Base-by-base conservation (phyloP, 495 filamentous ascomycete species). In the Astrocystis sublimbata region DNA sequence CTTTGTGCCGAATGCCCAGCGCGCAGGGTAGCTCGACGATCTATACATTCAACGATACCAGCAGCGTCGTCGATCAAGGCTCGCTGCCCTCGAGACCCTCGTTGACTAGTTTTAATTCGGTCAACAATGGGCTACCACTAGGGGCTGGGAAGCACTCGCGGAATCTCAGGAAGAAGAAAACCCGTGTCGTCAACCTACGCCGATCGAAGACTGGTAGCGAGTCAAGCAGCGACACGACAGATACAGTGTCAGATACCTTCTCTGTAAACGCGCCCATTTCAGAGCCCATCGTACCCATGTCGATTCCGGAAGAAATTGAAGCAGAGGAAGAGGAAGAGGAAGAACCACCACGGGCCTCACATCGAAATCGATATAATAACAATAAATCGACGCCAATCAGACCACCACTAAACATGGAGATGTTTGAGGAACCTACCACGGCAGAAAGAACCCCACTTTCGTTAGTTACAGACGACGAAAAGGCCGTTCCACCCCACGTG, bases 151-250 rank as follows among this genome's bases (percentile, higher is more conserved):
- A 86, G 36, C 84, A 89, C 66, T 83, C 86, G 7, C 88, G 90
- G 71, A 75, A 82, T 26, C 83, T 84, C 28, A 83, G 91, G 31
- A 93, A 89, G 71, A 89, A 92, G 73, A 98, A 96, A 83, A 92
- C 86, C 62, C 85, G 94, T n/a, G 90, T 98, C 30, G 92, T 98
- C 60, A 92, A 98, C 71, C 76, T 98, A 43, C 88, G 93, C 6
- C 85, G 83, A 61, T 81, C 83, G 40, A 86, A 82, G 70, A 74
- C 82, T 41, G 81, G 84, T 35, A 79, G 80, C n/a, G 81, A 86
- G 63, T 83, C 80, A 38, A 67, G 64, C 46, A 82, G 78, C 51
- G 81, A 83, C 35, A 61, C 61, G 23, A 78, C 75, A 28, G 79
- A 81, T 19, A 64, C 47, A 19, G 45, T 63, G 10, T 76, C 77